These are phyloP conservation scores for Picea glauca DNA, from an alignment of 75 land plant species.

Conservation along the genomic window DNA sequence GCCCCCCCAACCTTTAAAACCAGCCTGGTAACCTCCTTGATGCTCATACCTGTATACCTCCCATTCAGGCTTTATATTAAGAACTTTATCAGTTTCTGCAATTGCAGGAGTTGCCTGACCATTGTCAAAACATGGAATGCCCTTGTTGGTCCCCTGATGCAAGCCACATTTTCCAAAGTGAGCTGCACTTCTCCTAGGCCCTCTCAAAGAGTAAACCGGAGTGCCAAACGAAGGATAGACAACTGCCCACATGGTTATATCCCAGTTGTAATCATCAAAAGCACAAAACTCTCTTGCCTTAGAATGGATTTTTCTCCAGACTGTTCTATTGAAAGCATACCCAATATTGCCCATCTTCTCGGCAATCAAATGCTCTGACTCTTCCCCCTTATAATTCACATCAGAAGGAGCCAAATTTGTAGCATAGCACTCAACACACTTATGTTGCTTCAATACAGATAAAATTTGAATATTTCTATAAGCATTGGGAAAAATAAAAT, in stretches of 20 bases:
- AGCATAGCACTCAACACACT: constrained; percentile 86
- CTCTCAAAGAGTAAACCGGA: constrained; percentile 71
- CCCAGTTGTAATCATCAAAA: constrained; percentile 99
- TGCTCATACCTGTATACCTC: constrained; percentile 24
- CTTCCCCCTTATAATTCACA: constrained; percentile 82
- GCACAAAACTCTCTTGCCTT: constrained; percentile 72
- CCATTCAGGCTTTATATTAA: constrained; percentile 74
- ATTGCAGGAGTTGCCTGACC: constrained; percentile 35
- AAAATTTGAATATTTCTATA: constrained; percentile 77
- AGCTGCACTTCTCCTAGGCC: constrained; percentile 78
- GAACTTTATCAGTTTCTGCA: constrained; percentile 56
- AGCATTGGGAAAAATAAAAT: constrained; percentile 89
- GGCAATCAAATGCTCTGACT: constrained; percentile 45
- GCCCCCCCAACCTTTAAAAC: constrained; percentile 98
- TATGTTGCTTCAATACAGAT: constrained; percentile 40
- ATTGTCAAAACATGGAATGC: constrained; percentile 54
- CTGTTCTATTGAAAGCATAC: constrained; percentile 87
- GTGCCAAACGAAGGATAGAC: constrained; percentile 84
- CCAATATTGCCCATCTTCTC: constrained; percentile 97
- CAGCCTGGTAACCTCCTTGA: constrained; percentile 64
- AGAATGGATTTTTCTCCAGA: constrained; percentile 84
- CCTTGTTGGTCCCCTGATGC: constrained; percentile 81
- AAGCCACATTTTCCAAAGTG: constrained; percentile 98
- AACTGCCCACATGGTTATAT: constrained; percentile 95
- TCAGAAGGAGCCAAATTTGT: constrained; percentile 87